Evolutionary conservation across 108 stramenopile genomes (phyloP).

Genomic region (Phaeodactylum tricornutum): DNA sequence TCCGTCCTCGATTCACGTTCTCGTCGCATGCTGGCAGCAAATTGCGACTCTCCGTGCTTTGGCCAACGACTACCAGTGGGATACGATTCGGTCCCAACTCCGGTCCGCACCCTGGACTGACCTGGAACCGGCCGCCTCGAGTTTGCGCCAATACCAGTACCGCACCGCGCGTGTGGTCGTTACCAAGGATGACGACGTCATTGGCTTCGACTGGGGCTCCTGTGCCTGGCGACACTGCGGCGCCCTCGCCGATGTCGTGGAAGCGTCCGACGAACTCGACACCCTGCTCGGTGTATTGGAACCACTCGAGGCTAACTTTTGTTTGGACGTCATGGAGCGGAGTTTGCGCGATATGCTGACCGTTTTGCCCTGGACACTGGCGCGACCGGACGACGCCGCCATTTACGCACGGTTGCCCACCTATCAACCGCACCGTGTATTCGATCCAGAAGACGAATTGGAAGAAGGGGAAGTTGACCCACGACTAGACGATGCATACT

Average conservation of each 20-base stretch:
- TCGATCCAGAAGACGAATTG: not conserved
- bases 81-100: conserved; percentile 22
- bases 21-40: not conserved
- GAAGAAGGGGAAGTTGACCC: not conserved
- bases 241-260: conserved; percentile 76
- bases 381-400: not conserved
- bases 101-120: not conserved
- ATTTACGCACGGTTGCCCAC: not conserved
- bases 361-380: conserved; percentile 1
- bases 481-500: conserved; percentile 3
- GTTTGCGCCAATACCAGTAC: not conserved
- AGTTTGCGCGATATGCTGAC: conserved; percentile 67
- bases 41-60: conserved; percentile 24
- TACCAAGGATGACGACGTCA: conserved; percentile 22
- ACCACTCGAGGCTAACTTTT: conserved; percentile 71
- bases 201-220: conserved; percentile 81
- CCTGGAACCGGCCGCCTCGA: conserved; percentile 5
- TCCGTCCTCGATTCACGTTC: not conserved
- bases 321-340: conserved; percentile 66
- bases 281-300: conserved; percentile 66
- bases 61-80: conserved; percentile 68
- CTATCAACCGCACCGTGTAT: conserved; percentile 1
- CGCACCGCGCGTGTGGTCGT: no score
- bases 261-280: conserved; percentile 70
- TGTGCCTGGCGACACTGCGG: conserved; percentile 85